These are phyloP conservation scores for Aurinia saxatilis DNA, from an alignment of 345 rosid species.

Conservation along the genomic window DNA sequence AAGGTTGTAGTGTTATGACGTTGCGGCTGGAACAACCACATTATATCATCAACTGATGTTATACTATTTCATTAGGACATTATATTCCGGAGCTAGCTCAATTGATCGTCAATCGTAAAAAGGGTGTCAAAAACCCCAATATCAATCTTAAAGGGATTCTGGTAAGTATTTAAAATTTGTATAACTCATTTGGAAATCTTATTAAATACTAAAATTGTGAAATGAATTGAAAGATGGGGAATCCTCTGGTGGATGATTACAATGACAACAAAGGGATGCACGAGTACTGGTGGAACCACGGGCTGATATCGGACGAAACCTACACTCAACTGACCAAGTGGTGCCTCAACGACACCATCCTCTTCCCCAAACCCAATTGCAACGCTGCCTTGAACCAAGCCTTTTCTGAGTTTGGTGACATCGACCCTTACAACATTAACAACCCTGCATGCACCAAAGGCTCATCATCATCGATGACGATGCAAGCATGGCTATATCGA, in stretches of 20 bases:
- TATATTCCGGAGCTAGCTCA: slow-evolving; percentile 79
- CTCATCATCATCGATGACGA: slow-evolving; percentile 17
- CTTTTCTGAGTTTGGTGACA: slow-evolving; percentile 32
- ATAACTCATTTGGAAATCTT: not conserved
- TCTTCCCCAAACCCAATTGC: slow-evolving; percentile 52
- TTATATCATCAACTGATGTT: no score
- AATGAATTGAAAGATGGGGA: slow-evolving; percentile 23
- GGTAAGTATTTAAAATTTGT: slow-evolving; percentile 30
- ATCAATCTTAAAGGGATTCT: slow-evolving; percentile 72
- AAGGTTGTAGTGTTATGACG: slow-evolving; percentile 4
- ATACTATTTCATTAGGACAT: slow-evolving; percentile 40
- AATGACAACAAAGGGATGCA: slow-evolving; percentile 26
- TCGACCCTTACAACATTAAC: slow-evolving; percentile 49
- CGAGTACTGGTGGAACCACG: slow-evolving; percentile 28
- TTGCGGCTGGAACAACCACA: slow-evolving; percentile 10
- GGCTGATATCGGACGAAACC: slow-evolving; percentile 22
- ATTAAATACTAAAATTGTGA: not conserved
- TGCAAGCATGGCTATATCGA: slow-evolving; percentile 59
- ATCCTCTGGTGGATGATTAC: slow-evolving; percentile 19
- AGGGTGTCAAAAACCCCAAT: slow-evolving; percentile 39
- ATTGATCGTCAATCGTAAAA: slow-evolving; percentile 39
- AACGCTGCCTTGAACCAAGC: slow-evolving; percentile 36
- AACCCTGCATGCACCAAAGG: slow-evolving; percentile 35
- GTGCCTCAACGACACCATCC: slow-evolving; percentile 28
- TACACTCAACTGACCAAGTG: slow-evolving; percentile 25